A percentile compares a stretch with the other conserved stretches of the same genome.
Evolutionary conservation across 2,329 filamentous ascomycete genomes (phyloP).

Genomic region (Rutstroemia sp.): DNA sequence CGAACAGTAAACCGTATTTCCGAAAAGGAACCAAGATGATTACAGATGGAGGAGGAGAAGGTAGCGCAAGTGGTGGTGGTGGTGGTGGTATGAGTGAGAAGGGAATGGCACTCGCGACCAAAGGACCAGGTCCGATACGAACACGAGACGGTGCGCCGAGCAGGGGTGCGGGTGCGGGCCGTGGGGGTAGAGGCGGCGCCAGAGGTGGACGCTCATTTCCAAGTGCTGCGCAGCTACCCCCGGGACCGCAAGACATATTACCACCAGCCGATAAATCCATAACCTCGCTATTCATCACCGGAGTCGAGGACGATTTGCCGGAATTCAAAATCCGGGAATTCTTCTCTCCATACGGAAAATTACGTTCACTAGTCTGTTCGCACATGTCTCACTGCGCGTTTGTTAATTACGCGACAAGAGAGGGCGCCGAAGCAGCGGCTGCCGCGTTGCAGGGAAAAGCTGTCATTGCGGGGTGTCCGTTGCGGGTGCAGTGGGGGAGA

Average conservation of each 20-base stretch:
- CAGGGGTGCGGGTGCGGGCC: slow-evolving; percentile 26
- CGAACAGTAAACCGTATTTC: slow-evolving; percentile 92
- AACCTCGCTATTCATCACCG: slow-evolving; percentile 89
- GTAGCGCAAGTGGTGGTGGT: slow-evolving; percentile 5
- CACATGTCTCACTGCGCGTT: slow-evolving; percentile 98
- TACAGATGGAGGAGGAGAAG: slow-evolving; percentile 27
- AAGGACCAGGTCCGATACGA: slow-evolving; percentile 70
- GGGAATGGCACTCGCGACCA: slow-evolving; percentile 36
- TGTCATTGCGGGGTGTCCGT: slow-evolving; percentile 82
- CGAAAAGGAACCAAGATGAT: slow-evolving; percentile 71
- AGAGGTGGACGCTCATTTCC: slow-evolving; percentile 53
- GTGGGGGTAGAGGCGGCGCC: slow-evolving; percentile 34
- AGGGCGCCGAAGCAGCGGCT: slow-evolving; percentile 79
- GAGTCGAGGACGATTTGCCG: slow-evolving; percentile 90
- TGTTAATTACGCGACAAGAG: slow-evolving; percentile 82
- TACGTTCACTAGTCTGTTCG: slow-evolving; percentile 89
- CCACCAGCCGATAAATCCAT: slow-evolving; percentile 80
- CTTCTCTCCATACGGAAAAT: slow-evolving; percentile 81
- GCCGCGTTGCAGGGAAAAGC: slow-evolving; percentile 79
- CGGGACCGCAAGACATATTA: slow-evolving; percentile 75
- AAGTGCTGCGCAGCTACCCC: slow-evolving; percentile 65
- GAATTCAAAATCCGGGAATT: slow-evolving; percentile 87
- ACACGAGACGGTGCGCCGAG: slow-evolving; percentile 56
- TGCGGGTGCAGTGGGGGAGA: slow-evolving; percentile 86
- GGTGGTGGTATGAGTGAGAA: slow-evolving; percentile 33